Evolutionary conservation across 2,329 filamentous ascomycete species (phyloP), one percentile per base, ranked within the genome.

Genomic region (Hypoxylon sp.): DNA sequence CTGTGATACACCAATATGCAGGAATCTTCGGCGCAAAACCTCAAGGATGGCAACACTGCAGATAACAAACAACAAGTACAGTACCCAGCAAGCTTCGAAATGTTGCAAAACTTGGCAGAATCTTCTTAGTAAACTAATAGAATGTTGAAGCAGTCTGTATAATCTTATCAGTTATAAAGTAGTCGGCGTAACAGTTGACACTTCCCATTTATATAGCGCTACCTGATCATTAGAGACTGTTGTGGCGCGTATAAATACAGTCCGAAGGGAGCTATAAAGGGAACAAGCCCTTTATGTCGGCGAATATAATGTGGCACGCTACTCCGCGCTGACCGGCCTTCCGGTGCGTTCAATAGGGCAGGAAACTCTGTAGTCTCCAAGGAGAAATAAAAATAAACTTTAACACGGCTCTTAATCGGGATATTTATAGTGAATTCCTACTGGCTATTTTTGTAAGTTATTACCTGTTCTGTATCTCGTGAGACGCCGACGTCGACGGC

Each of bases 1-100:
- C 36, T 19, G 36, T 55, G 51, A 43, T 55, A 55, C 51, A 38
- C 51, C 28, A 30, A 55, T 55, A 43, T 55, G 51, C 51, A 21
- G 14, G 36, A 55, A 30, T 43, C 23, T 3, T 45, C 30, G 19
- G 23, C 23, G 13, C 25, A 9, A 14, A 45, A 23, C 23, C 38
- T 45, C 21, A 21, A 7, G 10, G 10, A 21, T 25, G 5, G 13
- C 19, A 7, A 45, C 14, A 14, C 43, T 14, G n/a, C 41, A 9
- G 14, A 21, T n/a, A 17, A 10, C 11, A 13, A 19, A 19, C 9
- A 19, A 19, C 9, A 17, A 5, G 25, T 28, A 28, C 28, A 6
- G 21, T 28, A 13, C 2, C 13, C 28, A 13, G 3, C 5, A 21
- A 23, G 10, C 17, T 5, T 41, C 19, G 34, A 28, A 43, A n/a